Evolutionary conservation across 257 asterid species (phyloP).

Genomic region (Capsicum rhomboideum): DNA sequence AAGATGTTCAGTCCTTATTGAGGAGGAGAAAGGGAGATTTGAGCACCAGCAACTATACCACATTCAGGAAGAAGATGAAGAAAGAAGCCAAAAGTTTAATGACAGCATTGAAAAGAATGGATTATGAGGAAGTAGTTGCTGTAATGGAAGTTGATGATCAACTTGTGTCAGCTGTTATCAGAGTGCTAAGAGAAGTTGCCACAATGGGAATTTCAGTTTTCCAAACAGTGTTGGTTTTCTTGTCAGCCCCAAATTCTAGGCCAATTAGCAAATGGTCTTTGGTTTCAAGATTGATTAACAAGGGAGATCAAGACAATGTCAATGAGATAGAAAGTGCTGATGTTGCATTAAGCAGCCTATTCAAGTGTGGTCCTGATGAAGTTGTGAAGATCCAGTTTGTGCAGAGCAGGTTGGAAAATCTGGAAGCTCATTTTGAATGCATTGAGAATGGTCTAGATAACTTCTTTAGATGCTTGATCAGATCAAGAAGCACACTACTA

Average conservation of each 20-base stretch:
- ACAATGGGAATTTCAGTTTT: neutral
- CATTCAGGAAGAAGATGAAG: conserved; percentile 14
- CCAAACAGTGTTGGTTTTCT: conserved; percentile 1
- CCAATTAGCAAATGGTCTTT: neutral
- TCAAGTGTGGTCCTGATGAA: neutral
- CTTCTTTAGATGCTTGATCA: neutral
- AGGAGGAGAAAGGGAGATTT: conserved; percentile 10
- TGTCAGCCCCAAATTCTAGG: neutral
- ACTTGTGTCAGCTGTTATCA: conserved; percentile 8
- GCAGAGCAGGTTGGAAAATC: neutral
- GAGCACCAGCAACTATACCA: conserved; percentile 1
- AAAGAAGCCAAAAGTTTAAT: neutral
- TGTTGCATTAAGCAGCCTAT: neutral
- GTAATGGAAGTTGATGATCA: conserved; percentile 7
- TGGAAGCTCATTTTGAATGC: conserved; percentile 1
- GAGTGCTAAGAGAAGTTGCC: conserved; percentile 5
- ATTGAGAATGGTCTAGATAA: neutral
- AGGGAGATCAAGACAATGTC: neutral
- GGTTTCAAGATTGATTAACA: conserved; percentile 9
- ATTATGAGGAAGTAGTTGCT: neutral
- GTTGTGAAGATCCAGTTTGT: neutral
- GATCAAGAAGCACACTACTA: neutral
- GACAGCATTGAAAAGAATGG: neutral
- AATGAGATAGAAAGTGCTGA: conserved; percentile 1
- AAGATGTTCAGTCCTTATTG: neutral